These are phyloP conservation scores for Vaccinium myrtillus DNA, from an alignment of 148 eudicot species.

Conservation along the genomic window DNA sequence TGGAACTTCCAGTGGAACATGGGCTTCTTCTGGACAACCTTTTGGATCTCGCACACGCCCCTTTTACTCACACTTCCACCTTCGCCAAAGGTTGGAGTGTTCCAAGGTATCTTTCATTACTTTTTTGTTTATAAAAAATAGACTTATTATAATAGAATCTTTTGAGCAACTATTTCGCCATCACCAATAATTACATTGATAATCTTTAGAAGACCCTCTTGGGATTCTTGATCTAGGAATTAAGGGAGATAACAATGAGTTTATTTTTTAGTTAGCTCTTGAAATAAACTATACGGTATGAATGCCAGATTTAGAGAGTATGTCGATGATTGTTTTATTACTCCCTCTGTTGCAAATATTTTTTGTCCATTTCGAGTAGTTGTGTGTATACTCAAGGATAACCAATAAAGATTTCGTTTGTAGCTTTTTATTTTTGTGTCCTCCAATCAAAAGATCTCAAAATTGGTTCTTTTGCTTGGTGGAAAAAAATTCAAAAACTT, in stretches of 20 bases:
- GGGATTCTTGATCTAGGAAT: conserved; percentile 6
- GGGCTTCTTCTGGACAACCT: conserved; percentile 94
- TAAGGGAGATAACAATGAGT: neutral
- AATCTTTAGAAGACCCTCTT: neutral
- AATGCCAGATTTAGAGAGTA: neutral
- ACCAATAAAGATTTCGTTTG: neutral
- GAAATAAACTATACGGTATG: neutral
- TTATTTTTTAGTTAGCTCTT: neutral
- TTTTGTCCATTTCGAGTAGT: neutral
- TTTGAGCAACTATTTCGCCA: neutral
- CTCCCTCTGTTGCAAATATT: neutral
- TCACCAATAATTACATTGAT: neutral
- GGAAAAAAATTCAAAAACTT: neutral
- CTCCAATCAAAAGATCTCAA: neutral
- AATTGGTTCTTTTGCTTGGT: neutral
- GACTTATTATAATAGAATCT: neutral
- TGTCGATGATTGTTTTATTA: neutral
- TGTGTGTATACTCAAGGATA: neutral
- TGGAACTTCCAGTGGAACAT: conserved; percentile 97
- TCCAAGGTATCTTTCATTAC: conserved; percentile 57
- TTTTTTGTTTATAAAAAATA: neutral
- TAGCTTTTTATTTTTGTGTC: neutral
- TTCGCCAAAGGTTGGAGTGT: conserved; percentile 97
- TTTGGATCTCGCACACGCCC: conserved; percentile 95
- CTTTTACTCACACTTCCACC: conserved; percentile 91